phyloP scores from a whole-genome alignment of 2,329 filamentous ascomycete genomes.

The Thielaviopsis ethacetica region DNA sequence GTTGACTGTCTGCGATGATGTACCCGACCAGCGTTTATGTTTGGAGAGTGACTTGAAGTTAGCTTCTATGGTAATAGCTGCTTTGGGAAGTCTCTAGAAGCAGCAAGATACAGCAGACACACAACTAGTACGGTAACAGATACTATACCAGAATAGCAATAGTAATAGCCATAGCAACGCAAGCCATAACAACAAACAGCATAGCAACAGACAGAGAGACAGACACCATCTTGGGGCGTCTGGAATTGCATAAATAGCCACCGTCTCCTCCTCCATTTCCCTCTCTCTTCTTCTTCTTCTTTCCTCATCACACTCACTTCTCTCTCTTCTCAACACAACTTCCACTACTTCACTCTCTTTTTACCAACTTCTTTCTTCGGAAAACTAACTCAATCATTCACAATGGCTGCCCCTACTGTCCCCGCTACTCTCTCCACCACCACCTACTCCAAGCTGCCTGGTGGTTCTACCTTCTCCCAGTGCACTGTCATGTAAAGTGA shows the following conservation, averaged over 20 bases:
- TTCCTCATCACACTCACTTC: conserved; percentile 3
- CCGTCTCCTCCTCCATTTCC: background rate
- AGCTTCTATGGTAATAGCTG: too few species aligned
- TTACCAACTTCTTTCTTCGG: background rate
- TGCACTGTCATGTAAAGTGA: conserved; percentile 7
- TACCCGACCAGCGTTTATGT: too few species aligned
- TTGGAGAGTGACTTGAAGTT: too few species aligned
- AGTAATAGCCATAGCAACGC: too few species aligned
- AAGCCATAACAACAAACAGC: background rate
- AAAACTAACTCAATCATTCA: background rate
- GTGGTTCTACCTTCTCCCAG: background rate
- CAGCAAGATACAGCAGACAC: too few species aligned
- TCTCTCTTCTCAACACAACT: background rate
- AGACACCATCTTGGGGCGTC: background rate
- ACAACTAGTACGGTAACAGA: too few species aligned
- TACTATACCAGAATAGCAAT: too few species aligned
- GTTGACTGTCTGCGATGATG: too few species aligned
- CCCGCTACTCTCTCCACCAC: background rate
- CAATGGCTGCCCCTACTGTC: conserved; percentile 9
- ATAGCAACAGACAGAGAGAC: background rate
- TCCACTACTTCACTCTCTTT: background rate
- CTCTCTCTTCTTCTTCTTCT: background rate
- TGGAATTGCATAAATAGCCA: background rate
- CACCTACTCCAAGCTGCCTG: background rate
- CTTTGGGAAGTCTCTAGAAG: too few species aligned